These are phyloP conservation scores for Rhizophagus clarus DNA, from an alignment of 192 early-diverging fungal genomes.

Conservation along the genomic window DNA sequence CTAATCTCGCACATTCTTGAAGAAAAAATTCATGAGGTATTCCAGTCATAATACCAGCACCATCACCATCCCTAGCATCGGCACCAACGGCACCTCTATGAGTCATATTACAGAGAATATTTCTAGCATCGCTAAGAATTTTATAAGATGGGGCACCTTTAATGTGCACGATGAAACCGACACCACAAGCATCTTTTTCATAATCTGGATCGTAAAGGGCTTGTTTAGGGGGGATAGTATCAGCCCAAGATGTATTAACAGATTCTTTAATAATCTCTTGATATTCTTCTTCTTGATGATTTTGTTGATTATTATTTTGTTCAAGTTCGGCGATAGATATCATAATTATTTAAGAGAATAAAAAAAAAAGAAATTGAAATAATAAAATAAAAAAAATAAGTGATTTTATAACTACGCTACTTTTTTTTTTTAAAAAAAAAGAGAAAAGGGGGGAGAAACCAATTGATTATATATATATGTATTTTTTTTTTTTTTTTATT, in stretches of 20 bases:
- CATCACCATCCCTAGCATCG: slow-evolving; percentile 95
- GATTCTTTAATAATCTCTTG: neutral
- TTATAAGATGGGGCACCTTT: slow-evolving; percentile 81
- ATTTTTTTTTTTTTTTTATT: too few relatives aligned
- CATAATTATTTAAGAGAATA: slow-evolving; percentile 12
- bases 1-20: slow-evolving; percentile 61
- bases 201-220: slow-evolving; percentile 86
- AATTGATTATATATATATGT: too few relatives aligned
- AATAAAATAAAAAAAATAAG: neutral
- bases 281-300: neutral
- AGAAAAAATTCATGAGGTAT: slow-evolving; percentile 91
- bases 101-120: slow-evolving; percentile 98
- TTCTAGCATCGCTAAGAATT: slow-evolving; percentile 86
- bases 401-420: neutral
- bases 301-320: slow-evolving; percentile 17
- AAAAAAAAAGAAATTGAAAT: neutral
- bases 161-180: slow-evolving; percentile 96
- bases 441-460: too few relatives aligned
- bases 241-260: slow-evolving; percentile 74
- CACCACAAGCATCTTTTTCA: slow-evolving; percentile 97
- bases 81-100: slow-evolving; percentile 95
- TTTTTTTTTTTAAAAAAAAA: too few relatives aligned
- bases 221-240: slow-evolving; percentile 79
- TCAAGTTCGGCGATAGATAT: slow-evolving; percentile 18
- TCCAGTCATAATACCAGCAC: slow-evolving; percentile 95